A percentile compares a stretch with the other conserved stretches of the same genome.
Evolutionary conservation across 352 stramenopile species (phyloP).

Genomic region (Globisporangium barbulae): DNA sequence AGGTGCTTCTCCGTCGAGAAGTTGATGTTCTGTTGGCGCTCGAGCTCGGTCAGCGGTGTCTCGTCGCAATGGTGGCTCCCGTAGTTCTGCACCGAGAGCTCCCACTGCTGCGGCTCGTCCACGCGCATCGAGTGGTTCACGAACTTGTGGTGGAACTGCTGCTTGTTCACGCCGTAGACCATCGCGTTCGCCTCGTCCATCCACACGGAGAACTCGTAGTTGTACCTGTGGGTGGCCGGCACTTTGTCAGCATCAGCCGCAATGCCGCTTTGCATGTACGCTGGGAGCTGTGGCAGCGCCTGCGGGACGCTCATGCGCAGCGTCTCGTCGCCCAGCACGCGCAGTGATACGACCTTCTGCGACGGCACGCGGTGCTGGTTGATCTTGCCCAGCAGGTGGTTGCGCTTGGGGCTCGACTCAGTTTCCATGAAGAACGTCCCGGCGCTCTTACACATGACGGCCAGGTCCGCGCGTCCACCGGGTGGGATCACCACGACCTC

Average conservation of each 20-base stretch:
- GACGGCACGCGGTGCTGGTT: slow-evolving; percentile 71
- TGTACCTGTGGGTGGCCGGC: slow-evolving; percentile 44
- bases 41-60: slow-evolving; percentile 13
- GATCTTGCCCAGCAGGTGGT: slow-evolving; percentile 51
- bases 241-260: slow-evolving; percentile 4
- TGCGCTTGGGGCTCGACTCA: slow-evolving; percentile 52
- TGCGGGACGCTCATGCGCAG: slow-evolving; percentile 29
- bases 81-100: slow-evolving; percentile 60
- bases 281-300: slow-evolving; percentile 40
- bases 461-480: slow-evolving; percentile 61
- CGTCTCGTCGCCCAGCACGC: slow-evolving; percentile 27
- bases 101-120: slow-evolving; percentile 66
- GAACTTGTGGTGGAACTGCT: slow-evolving; percentile 35
- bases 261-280: slow-evolving; percentile 54
- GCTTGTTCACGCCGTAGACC: slow-evolving; percentile 63
- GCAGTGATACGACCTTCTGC: slow-evolving; percentile 57
- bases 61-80: slow-evolving; percentile 34
- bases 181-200: slow-evolving; percentile 39
- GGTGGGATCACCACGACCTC: slow-evolving; percentile 60
- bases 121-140: slow-evolving; percentile 71
- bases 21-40: slow-evolving; percentile 25
- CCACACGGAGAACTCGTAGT: slow-evolving; percentile 76
- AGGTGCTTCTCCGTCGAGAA: slow-evolving; percentile 28
- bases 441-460: slow-evolving; percentile 39
- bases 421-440: slow-evolving; percentile 68